Conservation (phyloP, 768 basidiomycete genomes). For the Dendrothele bispora region DNA sequence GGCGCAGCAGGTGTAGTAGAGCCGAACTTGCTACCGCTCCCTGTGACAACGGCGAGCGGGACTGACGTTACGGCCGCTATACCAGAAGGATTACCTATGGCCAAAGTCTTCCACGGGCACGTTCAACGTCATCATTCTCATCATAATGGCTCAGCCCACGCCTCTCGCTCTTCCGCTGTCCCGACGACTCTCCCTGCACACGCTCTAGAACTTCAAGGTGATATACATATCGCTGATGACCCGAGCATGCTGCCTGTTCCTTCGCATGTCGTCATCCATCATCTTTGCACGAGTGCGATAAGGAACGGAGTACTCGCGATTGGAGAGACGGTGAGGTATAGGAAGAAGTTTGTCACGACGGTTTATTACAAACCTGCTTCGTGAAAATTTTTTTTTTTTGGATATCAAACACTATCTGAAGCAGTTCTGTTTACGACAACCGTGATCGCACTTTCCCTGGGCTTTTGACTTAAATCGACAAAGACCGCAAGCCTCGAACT, state of each 20-base stretch:
- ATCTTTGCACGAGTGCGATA: conserved; percentile 94
- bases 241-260: conserved; percentile 90
- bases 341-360: conserved; percentile 89
- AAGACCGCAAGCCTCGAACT: too few relatives aligned
- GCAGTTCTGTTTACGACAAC: too few relatives aligned
- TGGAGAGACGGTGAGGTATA: conserved; percentile 87
- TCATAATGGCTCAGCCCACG: not conserved
- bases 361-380: conserved; percentile 78
- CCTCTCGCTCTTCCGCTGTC: conserved; percentile 4
- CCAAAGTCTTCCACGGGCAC: not conserved
- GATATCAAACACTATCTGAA: not conserved
- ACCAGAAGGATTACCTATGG: not conserved
- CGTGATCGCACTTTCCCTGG: too few relatives aligned
- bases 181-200: too few relatives aligned
- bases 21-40: conserved; percentile 22
- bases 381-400: conserved; percentile 22
- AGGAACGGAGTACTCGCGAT: conserved; percentile 91
- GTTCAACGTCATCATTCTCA: not conserved
- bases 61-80: conserved; percentile 29
- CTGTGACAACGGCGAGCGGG: conserved; percentile 38
- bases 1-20: not conserved
- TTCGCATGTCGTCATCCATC: conserved; percentile 91
- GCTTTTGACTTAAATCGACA: too few relatives aligned
- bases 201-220: too few relatives aligned
- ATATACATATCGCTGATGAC: conserved; percentile 73